A percentile compares a stretch with the other conserved stretches of the same genome.
These are phyloP conservation scores for Phytophthora brassicae DNA, from an alignment of 352 stramenopile species.

Conservation along the genomic window DNA sequence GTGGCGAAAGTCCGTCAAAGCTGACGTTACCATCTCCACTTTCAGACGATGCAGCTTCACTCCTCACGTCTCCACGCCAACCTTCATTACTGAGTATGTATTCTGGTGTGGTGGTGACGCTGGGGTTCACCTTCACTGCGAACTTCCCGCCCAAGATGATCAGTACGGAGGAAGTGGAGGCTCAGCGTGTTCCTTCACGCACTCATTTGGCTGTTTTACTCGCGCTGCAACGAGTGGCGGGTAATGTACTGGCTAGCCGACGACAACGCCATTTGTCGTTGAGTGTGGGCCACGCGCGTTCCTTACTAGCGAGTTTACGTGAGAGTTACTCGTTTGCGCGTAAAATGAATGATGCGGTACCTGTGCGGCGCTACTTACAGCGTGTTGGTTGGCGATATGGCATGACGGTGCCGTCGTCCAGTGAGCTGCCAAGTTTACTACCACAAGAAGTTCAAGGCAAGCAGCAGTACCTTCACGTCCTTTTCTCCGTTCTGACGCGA, in stretches of 20 bases:
- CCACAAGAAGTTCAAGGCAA: slow-evolving; percentile 79
- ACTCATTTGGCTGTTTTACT: slow-evolving; percentile 73
- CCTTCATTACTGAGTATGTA: slow-evolving; percentile 78
- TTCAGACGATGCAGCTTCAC: slow-evolving; percentile 5
- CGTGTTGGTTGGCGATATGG: slow-evolving; percentile 56
- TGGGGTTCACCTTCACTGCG: slow-evolving; percentile 60
- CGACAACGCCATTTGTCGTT: slow-evolving; percentile 45
- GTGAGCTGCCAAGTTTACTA: slow-evolving; percentile 64
- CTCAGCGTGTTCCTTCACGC: slow-evolving; percentile 58
- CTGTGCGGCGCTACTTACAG: slow-evolving; percentile 53
- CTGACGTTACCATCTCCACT: slow-evolving; percentile 5
- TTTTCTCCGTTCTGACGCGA: slow-evolving; percentile 36
- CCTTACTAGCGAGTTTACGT: slow-evolving; percentile 53
- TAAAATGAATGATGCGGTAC: slow-evolving; percentile 69
- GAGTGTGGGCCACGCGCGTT: slow-evolving; percentile 57
- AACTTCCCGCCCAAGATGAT: slow-evolving; percentile 60
- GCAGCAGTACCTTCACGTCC: slow-evolving; percentile 70
- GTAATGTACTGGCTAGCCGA: slow-evolving; percentile 63
- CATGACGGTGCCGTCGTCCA: slow-evolving; percentile 33
- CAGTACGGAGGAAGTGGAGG: slow-evolving; percentile 54
- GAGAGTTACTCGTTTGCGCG: slow-evolving; percentile 74
- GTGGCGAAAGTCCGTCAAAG: slow-evolving; percentile 8
- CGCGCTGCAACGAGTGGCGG: slow-evolving; percentile 63
- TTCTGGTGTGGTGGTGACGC: slow-evolving; percentile 42
- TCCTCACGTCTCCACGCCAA: slow-evolving; percentile 42